A percentile compares a stretch with the other conserved stretches of the same genome.
Evolutionary conservation across 1,139 yeast genomes (phyloP).

Genomic region (Candida tetrigidarum): DNA sequence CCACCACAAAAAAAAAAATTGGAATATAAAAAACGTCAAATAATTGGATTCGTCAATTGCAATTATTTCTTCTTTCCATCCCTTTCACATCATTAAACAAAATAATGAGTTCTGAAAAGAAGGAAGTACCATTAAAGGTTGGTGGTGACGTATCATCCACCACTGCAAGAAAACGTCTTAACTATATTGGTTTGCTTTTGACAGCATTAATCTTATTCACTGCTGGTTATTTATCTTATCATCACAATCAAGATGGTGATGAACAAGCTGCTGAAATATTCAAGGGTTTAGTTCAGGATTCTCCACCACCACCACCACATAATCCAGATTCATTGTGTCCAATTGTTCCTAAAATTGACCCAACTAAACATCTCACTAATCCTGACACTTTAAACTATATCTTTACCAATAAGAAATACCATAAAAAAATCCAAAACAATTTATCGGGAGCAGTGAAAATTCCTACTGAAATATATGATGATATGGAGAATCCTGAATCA

Average conservation of each 20-base stretch:
- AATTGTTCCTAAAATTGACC: constrained; percentile 34
- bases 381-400: constrained; percentile 29
- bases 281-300: neutral
- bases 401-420: constrained; percentile 42
- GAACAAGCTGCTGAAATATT: too few relatives aligned
- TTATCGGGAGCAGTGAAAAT: constrained; percentile 60
- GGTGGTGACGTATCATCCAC: neutral
- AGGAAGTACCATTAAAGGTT: constrained; percentile 6
- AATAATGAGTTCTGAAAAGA: constrained; percentile 6
- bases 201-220: neutral
- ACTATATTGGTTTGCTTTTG: neutral
- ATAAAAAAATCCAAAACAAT: constrained; percentile 42
- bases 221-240: neutral
- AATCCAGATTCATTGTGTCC: constrained; percentile 40
- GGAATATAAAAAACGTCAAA: too few relatives aligned
- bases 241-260: too few relatives aligned
- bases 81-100: neutral
- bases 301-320: constrained; percentile 2
- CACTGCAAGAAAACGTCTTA: neutral
- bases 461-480: constrained; percentile 67
- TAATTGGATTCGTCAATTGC: too few relatives aligned
- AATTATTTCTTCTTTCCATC: neutral
- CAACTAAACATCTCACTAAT: constrained; percentile 25
- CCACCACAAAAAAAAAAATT: too few relatives aligned
- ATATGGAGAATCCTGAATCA: constrained; percentile 31